Base-by-base conservation (phyloP, 2,329 filamentous ascomycete genomes). In the Pyrenophora graminea region DNA sequence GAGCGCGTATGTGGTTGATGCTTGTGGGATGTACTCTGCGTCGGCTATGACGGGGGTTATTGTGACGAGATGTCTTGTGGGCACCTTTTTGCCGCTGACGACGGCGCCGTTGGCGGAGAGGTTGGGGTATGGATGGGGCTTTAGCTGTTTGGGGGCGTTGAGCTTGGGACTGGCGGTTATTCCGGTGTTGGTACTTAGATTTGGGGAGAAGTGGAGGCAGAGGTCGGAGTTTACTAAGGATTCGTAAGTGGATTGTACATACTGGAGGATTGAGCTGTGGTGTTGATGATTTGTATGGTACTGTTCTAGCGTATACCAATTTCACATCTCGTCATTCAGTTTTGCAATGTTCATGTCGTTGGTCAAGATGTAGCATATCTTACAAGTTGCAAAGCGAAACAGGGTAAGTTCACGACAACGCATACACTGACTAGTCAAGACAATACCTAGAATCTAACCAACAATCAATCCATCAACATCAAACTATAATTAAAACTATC, bases 41-140 rank as follows among this genome's bases (percentile, higher is more conserved):
- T 83, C 80, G 9, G 82, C 82, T 1, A 76, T 84, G 72, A 84
- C 82, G 0, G 81, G 79, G 0, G 62, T 84, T 4, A 82, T 85
- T 49, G 80, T 85, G 1, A 76, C 76, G 1, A 73, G 82, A 32
- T 84, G 81, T 51, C 67, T 86, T 0, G 77, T 79, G 68, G 79
- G 82, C 3, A 84, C 83, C 0, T 80, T 86, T 36, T 56, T 86
- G 25, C 84, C 84, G 0, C 70, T 86, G 38, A 68, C 75, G 0
- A 76, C 79, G 1, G 77, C 71, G 1, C 80, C 81, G 0, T 59
- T 85, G 37, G 73, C 79, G 0, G 74, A 76, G 6, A 51, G 48
- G 0, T 71, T 83, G 12, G 83, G 82, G 2, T 82, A 79, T 46
- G 82, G 82, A 0, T 77, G 76, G 72, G 81, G 76, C 0, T 79